Conservation (phyloP, 2,329 filamentous ascomycete species). For the Colletotrichum sp. region DNA sequence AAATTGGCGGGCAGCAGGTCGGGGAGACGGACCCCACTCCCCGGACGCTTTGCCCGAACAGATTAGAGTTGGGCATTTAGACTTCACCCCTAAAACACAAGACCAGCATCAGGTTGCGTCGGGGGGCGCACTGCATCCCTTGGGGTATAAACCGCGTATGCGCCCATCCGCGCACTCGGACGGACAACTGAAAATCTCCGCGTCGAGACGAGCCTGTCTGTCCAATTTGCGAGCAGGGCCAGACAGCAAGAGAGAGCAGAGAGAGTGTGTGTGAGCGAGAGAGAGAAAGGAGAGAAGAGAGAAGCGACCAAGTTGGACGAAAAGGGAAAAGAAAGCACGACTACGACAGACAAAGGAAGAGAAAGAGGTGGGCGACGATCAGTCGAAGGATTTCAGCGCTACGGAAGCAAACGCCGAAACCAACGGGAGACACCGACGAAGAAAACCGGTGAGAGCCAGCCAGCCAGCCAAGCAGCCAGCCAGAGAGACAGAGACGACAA, state of each 20-base stretch:
- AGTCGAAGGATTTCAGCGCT: not conserved
- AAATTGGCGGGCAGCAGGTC: not conserved
- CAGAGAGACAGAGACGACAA: not conserved
- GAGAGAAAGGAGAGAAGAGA: not conserved
- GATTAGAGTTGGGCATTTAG: constrained; percentile 10
- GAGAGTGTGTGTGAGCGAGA: not conserved
- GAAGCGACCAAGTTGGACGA: not conserved
- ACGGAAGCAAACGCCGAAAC: not conserved
- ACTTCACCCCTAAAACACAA: constrained; percentile 15
- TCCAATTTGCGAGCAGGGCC: not conserved
- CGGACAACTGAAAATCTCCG: constrained; percentile 5
- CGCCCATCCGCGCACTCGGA: not conserved
- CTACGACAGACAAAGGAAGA: not conserved
- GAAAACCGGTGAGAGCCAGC: not conserved
- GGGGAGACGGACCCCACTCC: not conserved
- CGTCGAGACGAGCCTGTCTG: not conserved
- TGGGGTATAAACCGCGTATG: constrained; percentile 6
- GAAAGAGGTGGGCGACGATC: not conserved
- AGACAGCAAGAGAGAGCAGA: not conserved
- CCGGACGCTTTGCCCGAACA: not conserved
- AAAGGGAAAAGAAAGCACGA: not conserved
- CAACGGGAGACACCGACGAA: not conserved
- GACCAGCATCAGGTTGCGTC: constrained; percentile 8
- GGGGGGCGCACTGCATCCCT: not conserved
- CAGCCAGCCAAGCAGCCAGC: not conserved